Evolutionary conservation across 768 basidiomycete species (phyloP), one percentile per base, ranked within the genome.

Genomic region (Tricholoma matsutake): DNA sequence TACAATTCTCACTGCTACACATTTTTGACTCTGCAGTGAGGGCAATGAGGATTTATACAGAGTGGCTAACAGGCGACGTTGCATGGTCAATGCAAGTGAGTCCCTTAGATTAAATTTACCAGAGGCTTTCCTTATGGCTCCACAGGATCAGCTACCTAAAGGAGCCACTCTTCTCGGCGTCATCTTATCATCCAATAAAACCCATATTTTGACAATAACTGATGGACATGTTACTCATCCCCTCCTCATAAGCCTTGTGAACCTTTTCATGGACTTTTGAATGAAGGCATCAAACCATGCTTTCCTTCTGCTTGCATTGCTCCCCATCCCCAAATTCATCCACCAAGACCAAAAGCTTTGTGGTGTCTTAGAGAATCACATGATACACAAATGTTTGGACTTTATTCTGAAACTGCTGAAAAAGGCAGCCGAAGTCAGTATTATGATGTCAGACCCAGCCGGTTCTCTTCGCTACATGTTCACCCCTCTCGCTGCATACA

Each of bases 331-430:
- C 0, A 67, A 67, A 31, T 60, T 60, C 39, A 60, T 53, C 22
- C 53, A 60, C 28, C 14, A 6, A 28, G 41, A 56, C 37, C 16
- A 32, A 39, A 60, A 25, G 20, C 22, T 55, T 8, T 68, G 65
- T 14, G 65, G 69, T 9, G 56, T 77, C 0, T 53, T 78, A n/a
- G 67, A 64, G n/a, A 59, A 57, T 25, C 55, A 68, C 3, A 59
- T 77, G 0, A 69, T 68, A 29, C 75, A 78, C 52, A 54, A 62
- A 6, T 66, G 65, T 29, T 56, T 77, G 0, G 74, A 76, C 28
- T 63, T 75, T 3, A 60, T 78, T 16, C 65, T 67, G n/a, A 6
- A 43, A 6, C 71, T 68, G 0, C 63, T 77, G 47, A 77, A 76
- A 53, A 63, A 31, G 11, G 74, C 75, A 2, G 71, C 73, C 5